Evolutionary conservation across 2,329 filamentous ascomycete species (phyloP), one percentile per base, ranked within the genome.

Genomic region (Paecilomyces dactylethromorphus): DNA sequence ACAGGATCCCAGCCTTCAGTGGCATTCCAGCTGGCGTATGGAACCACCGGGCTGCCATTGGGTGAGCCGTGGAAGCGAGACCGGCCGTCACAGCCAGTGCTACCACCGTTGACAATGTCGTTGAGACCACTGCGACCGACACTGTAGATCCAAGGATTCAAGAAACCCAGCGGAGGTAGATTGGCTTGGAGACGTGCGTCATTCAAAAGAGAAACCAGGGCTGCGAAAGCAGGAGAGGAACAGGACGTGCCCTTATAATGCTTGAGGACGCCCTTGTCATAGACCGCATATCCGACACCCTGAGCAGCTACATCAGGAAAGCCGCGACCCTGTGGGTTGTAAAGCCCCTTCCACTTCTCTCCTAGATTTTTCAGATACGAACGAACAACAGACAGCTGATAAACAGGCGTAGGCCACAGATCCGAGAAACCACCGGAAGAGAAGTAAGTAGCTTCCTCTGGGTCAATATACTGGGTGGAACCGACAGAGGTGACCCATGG

Each of bases 111-210:
- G 2, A 75, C 74, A 56, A 82, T 79, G 60, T 82, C 81, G 31
- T 76, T 82, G 53, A 83, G 65, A 1, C 73, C 78, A 8, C 68
- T 62, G 59, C 69, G 66, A 3, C 72, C 79, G 21, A 66, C 65
- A 24, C 69, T 69, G 66, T 87, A 87, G 5, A 87, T 66, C 81
- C 82, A 85, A 0, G 84, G 84, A 65, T 87, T 87, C 53, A 87
- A 61, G 73, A 84, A 87, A 0, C 84, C 84, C 51, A 87, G 71
- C 0, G 77, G 69, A 0, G 78, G 67, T 66, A 81, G 79, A 4
- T 81, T 81, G 6, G 71, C 73, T 0, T 77, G 71, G 18, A 87
- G 69, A 33, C 84, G 75, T 0, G 81, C 83, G 64, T 88, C 85
- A 64, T 89, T 89, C 58, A 89, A 72, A 3, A 89, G 78, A 1